Conservation (phyloP, 2,329 filamentous ascomycete genomes). For the Neonectria sp. region DNA sequence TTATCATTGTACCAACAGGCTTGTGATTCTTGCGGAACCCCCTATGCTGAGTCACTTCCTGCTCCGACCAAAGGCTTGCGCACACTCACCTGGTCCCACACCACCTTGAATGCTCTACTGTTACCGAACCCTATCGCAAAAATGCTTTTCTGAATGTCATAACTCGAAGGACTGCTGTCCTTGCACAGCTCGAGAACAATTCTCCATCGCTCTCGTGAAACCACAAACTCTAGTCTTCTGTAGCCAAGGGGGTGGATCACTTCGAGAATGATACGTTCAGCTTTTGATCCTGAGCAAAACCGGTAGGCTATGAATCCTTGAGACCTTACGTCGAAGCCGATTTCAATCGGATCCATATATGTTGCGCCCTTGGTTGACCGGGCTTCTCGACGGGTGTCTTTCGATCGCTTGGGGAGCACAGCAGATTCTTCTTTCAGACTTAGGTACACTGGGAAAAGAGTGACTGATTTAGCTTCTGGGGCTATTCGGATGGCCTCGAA, state of each 20-base stretch:
- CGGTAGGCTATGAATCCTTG: not conserved
- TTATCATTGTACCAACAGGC: slow-evolving; percentile 1
- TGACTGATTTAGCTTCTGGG: slow-evolving; percentile 1
- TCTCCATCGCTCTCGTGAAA: slow-evolving; percentile 3
- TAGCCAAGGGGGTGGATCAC: not conserved
- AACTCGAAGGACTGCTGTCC: not conserved
- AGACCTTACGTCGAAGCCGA: not conserved
- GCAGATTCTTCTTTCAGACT: not conserved
- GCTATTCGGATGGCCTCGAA: not conserved
- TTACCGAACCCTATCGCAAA: slow-evolving; percentile 1
- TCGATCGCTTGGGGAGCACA: not conserved
- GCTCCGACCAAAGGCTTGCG: not conserved
- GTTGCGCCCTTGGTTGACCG: not conserved
- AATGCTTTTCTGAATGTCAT: slow-evolving; percentile 1
- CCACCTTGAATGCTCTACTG: slow-evolving; percentile 1
- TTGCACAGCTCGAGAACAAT: slow-evolving; percentile 1
- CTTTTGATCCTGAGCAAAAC: not conserved
- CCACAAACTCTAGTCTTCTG: slow-evolving; percentile 2
- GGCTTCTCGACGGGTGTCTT: not conserved
- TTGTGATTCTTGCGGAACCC: not conserved
- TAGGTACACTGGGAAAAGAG: not conserved
- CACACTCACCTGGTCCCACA: slow-evolving; percentile 1
- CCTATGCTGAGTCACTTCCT: slow-evolving; percentile 1
- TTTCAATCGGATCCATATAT: slow-evolving; percentile 1
- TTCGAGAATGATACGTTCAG: not conserved